A percentile compares a stretch with the other conserved stretches of the same genome.
These are phyloP conservation scores for Barnettozyma populi DNA, from an alignment of 805 yeast genomes.

Conservation along the genomic window DNA sequence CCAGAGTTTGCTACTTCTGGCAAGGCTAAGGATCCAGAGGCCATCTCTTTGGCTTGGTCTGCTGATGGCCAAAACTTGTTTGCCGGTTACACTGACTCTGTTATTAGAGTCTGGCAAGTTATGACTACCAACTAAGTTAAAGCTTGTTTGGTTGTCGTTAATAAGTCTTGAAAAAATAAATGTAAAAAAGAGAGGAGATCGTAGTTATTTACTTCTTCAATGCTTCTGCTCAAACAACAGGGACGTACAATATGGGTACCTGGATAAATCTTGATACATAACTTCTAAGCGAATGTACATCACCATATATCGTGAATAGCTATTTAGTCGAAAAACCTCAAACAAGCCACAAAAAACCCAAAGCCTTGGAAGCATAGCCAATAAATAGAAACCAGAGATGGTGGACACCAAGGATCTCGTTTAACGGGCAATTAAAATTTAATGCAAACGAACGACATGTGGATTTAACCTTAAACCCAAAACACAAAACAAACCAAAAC, in stretches of 20 bases:
- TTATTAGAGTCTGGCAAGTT: constrained; percentile 99
- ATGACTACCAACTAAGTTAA: constrained; percentile 55
- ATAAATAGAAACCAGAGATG: neutral
- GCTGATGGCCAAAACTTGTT: constrained; percentile 99
- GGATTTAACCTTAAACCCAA: neutral
- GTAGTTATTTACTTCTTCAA: too few relatives aligned
- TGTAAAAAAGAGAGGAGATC: neutral
- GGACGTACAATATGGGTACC: too few relatives aligned
- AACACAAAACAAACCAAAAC: neutral
- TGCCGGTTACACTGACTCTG: constrained; percentile 99
- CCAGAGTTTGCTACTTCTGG: constrained; percentile 90
- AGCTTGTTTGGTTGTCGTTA: constrained; percentile 7
- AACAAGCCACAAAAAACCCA: neutral
- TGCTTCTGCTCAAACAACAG: too few relatives aligned
- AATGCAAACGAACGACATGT: neutral
- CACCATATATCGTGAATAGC: neutral
- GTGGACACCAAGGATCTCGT: too few relatives aligned
- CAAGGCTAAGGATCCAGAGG: constrained; percentile 96
- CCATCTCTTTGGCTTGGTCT: constrained; percentile 98
- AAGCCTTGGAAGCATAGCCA: neutral
- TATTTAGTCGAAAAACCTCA: neutral
- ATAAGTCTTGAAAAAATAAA: constrained; percentile 2
- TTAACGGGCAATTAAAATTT: neutral
- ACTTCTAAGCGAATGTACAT: neutral
- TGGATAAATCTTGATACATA: too few relatives aligned